Evolutionary conservation across 116 monocot genomes (phyloP).

Genomic region (Papilionanthe hybrid): DNA sequence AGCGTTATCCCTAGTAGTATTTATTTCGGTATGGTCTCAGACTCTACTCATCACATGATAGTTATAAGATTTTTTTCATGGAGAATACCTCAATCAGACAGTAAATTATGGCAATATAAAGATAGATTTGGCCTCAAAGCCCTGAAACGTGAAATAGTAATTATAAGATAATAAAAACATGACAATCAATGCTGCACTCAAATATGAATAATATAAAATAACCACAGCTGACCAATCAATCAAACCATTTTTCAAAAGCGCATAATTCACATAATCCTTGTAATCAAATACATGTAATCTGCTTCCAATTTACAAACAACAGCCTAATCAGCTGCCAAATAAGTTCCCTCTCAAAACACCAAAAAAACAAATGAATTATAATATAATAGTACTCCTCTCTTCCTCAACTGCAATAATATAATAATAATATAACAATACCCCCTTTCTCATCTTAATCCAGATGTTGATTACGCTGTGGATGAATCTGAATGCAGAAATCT

Average conservation of each 20-base stretch:
- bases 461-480: neutral
- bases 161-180: too few relatives aligned
- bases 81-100: too few relatives aligned
- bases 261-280: neutral
- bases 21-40: too few relatives aligned
- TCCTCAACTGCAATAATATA: neutral
- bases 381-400: neutral
- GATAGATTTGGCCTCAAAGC: too few relatives aligned
- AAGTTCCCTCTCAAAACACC: conserved; percentile 8
- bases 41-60: too few relatives aligned
- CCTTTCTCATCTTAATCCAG: neutral
- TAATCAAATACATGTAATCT: conserved; percentile 1
- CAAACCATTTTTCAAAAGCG: neutral
- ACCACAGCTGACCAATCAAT: neutral
- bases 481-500: neutral
- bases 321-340: neutral
- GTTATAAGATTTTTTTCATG: too few relatives aligned
- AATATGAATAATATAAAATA: neutral
- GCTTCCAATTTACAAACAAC: neutral
- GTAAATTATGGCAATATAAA: too few relatives aligned
- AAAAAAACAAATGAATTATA: conserved; percentile 6
- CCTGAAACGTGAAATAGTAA: too few relatives aligned
- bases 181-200: too few relatives aligned
- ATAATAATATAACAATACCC: neutral
- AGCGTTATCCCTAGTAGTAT: too few relatives aligned